Conservation (phyloP, 2,329 filamentous ascomycete species). For the Neopestalotiopsis sp. region DNA sequence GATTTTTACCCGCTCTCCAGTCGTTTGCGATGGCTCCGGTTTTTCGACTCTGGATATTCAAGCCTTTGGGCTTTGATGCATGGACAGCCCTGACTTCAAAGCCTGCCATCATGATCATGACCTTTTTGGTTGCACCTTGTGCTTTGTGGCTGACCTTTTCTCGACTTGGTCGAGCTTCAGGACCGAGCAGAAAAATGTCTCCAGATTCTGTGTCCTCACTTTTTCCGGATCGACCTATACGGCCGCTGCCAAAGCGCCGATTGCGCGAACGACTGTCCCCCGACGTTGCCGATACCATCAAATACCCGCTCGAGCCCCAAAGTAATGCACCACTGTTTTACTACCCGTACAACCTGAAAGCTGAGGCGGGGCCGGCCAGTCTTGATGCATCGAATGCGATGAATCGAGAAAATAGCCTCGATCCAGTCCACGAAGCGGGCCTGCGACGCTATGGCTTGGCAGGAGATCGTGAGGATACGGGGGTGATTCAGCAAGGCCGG, state of each 20-base stretch:
- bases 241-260: constrained; percentile 87
- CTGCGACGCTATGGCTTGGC: constrained; percentile 33
- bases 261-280: constrained; percentile 87
- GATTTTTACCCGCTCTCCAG: background rate
- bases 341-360: constrained; percentile 66
- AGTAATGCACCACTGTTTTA: constrained; percentile 78
- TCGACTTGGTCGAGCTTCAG: constrained; percentile 38
- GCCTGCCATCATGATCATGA: constrained; percentile 27
- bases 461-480: constrained; percentile 30
- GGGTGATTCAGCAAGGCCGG: constrained; percentile 30
- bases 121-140: constrained; percentile 26
- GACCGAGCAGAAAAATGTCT: constrained; percentile 61
- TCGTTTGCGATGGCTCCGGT: constrained; percentile 5
- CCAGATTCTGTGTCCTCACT: constrained; percentile 79
- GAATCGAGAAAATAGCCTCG: constrained; percentile 36
- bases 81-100: constrained; percentile 19
- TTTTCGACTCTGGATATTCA: constrained; percentile 7
- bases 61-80: constrained; percentile 11
- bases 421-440: constrained; percentile 43
- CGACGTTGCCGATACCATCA: constrained; percentile 81
- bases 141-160: constrained; percentile 39
- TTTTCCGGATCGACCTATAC: constrained; percentile 90
- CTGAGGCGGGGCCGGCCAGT: constrained; percentile 44
- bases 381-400: constrained; percentile 30
- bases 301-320: constrained; percentile 79